Percentiles rank a stretch among this genome's conserved stretches.
Conservation (phyloP, 2,329 filamentous ascomycete genomes). For the Fusarium penzigii region DNA sequence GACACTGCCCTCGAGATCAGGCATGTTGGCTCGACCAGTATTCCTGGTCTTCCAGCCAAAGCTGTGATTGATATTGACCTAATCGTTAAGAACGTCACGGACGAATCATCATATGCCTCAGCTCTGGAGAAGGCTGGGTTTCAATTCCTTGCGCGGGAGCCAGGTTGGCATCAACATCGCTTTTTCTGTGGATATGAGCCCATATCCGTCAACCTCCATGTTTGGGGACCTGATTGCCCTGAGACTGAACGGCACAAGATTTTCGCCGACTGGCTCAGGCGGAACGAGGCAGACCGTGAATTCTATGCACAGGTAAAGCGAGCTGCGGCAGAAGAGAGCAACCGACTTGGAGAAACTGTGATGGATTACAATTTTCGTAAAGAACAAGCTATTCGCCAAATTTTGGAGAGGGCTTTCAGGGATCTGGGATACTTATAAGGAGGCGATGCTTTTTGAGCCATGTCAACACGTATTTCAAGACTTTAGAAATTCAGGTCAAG, state of each 20-base stretch:
- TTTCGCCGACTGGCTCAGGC: conserved; percentile 46
- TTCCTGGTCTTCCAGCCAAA: conserved; percentile 52
- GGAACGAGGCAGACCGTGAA: conserved; percentile 38
- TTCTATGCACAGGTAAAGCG: conserved; percentile 35
- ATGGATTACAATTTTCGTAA: conserved; percentile 45
- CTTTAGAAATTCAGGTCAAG: too few relatives aligned
- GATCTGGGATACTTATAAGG: conserved; percentile 20
- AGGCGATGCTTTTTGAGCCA: too few relatives aligned
- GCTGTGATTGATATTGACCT: conserved; percentile 55
- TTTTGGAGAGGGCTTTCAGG: conserved; percentile 33
- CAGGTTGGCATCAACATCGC: conserved; percentile 49
- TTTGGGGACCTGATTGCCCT: conserved; percentile 45
- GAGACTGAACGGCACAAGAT: conserved; percentile 46
- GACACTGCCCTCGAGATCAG: conserved; percentile 37
- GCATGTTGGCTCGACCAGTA: conserved; percentile 53
- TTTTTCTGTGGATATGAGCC: conserved; percentile 42
- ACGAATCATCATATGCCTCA: conserved; percentile 45
- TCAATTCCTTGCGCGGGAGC: conserved; percentile 47
- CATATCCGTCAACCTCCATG: conserved; percentile 46
- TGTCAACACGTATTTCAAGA: too few relatives aligned
- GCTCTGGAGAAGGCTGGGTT: conserved; percentile 47
- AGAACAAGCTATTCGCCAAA: conserved; percentile 40
- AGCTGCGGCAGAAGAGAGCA: too few relatives aligned
- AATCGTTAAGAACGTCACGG: conserved; percentile 39
- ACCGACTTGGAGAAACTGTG: conserved; percentile 24